Evolutionary conservation across 2,329 filamentous ascomycete genomes (phyloP).

Genomic region (Aureobasidium sp.): DNA sequence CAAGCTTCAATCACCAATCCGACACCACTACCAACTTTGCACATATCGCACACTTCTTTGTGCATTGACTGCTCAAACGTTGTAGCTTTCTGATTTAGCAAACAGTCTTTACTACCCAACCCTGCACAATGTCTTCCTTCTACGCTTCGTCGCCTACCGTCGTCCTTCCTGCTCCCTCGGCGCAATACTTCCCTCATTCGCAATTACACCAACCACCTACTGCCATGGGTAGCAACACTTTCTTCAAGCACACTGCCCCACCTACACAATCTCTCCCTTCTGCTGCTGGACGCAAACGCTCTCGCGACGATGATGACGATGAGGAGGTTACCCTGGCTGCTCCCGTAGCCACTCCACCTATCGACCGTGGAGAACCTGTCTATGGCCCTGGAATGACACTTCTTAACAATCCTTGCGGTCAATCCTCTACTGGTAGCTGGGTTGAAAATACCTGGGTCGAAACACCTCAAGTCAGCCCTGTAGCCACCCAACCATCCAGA

Average conservation of each 20-base stretch:
- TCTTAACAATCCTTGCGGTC: slow-evolving; percentile 53
- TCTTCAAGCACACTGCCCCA: slow-evolving; percentile 18
- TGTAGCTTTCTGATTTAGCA: slow-evolving; percentile 15
- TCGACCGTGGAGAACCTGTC: slow-evolving; percentile 58
- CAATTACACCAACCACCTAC: slow-evolving; percentile 22
- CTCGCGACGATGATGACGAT: slow-evolving; percentile 67
- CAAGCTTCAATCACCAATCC: slow-evolving; percentile 1
- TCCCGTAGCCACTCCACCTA: slow-evolving; percentile 39
- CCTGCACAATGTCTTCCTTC: slow-evolving; percentile 28
- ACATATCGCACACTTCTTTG: not conserved
- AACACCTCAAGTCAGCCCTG: slow-evolving; percentile 32
- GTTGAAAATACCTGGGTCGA: slow-evolving; percentile 47
- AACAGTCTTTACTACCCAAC: slow-evolving; percentile 21
- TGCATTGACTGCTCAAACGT: not conserved
- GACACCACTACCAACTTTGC: not conserved
- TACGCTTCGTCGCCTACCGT: slow-evolving; percentile 42
- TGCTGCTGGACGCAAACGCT: slow-evolving; percentile 64
- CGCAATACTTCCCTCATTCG: slow-evolving; percentile 25
- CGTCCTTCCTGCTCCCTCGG: slow-evolving; percentile 36
- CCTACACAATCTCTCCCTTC: slow-evolving; percentile 26
- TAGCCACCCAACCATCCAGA: slow-evolving; percentile 40
- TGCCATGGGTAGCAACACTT: slow-evolving; percentile 15
- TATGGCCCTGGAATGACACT: slow-evolving; percentile 68
- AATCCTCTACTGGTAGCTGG: slow-evolving; percentile 65
- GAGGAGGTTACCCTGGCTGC: slow-evolving; percentile 45